Conservation (phyloP, 176 grass and related monocot genomes). For the Lolium perenne region DNA sequence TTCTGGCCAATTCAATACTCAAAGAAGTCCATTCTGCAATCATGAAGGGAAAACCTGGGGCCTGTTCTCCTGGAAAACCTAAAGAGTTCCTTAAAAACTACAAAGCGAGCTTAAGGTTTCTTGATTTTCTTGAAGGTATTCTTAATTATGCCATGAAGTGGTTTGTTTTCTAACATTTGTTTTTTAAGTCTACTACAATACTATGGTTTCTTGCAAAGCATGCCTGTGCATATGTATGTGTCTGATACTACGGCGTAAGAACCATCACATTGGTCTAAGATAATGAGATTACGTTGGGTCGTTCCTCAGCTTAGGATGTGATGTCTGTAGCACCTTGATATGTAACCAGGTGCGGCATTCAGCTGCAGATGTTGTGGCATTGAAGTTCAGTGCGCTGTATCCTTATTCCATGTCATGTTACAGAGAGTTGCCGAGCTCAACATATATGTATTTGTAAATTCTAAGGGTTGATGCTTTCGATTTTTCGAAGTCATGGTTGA, state of each 20-base stretch:
- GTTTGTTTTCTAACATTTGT: constrained; percentile 9
- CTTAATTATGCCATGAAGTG: constrained; percentile 17
- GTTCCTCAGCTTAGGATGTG: constrained; percentile 17
- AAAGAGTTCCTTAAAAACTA: constrained; percentile 93
- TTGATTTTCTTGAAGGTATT: constrained; percentile 96
- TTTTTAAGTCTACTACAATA: background rate
- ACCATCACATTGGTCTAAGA: background rate
- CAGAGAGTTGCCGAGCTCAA: background rate
- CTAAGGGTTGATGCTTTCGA: background rate
- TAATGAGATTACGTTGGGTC: background rate
- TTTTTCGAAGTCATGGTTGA: constrained; percentile 16
- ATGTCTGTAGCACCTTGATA: background rate
- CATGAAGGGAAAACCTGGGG: constrained; percentile 88
- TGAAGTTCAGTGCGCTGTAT: background rate
- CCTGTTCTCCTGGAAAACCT: constrained; percentile 93
- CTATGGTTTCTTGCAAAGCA: constrained; percentile 3
- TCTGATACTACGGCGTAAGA: background rate
- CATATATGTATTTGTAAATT: background rate
- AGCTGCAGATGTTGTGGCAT: constrained; percentile 1
- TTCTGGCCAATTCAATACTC: constrained; percentile 95
- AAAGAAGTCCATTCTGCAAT: constrained; percentile 91
- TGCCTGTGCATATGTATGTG: background rate
- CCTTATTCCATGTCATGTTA: constrained; percentile 6
- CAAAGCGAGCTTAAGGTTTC: constrained; percentile 83
- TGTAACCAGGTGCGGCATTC: constrained; percentile 4